These are phyloP conservation scores for Vaccinium vitisidaea DNA, from an alignment of 148 eudicot genomes.

Conservation along the genomic window DNA sequence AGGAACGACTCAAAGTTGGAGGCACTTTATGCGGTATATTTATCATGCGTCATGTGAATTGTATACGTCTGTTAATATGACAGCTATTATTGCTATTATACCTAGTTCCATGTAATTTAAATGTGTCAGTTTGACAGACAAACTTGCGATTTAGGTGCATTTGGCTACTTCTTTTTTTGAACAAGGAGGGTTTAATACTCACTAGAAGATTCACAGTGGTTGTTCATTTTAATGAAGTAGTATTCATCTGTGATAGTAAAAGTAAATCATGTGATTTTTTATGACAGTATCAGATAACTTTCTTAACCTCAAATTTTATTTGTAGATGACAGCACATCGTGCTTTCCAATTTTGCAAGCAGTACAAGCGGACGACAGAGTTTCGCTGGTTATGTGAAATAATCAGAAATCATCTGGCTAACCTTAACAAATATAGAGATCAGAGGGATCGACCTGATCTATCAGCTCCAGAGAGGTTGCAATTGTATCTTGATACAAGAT, in stretches of 20 bases:
- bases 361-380: slow-evolving; percentile 89
- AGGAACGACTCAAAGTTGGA: slow-evolving; percentile 90
- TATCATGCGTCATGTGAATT: neutral
- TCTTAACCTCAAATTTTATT: slow-evolving; percentile 8
- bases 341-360: slow-evolving; percentile 99
- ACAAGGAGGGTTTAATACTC: too few species aligned
- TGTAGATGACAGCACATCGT: slow-evolving; percentile 95
- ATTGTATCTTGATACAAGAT: slow-evolving; percentile 85
- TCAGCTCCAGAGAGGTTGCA: slow-evolving; percentile 90
- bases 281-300: neutral
- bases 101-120: neutral
- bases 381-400: slow-evolving; percentile 90
- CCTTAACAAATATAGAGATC: slow-evolving; percentile 88
- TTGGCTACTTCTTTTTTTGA: too few species aligned
- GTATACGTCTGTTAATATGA: neutral
- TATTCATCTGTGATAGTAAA: too few species aligned
- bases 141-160: neutral
- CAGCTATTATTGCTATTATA: neutral
- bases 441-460: slow-evolving; percentile 87
- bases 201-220: too few species aligned
- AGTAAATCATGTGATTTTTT: too few species aligned
- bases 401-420: slow-evolving; percentile 86
- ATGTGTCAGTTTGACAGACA: neutral
- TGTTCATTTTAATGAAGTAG: too few species aligned
- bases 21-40: slow-evolving; percentile 68